phyloP scores from a whole-genome alignment of 1,139 yeast genomes.

The Yamadazyma spencermartinsiae region DNA sequence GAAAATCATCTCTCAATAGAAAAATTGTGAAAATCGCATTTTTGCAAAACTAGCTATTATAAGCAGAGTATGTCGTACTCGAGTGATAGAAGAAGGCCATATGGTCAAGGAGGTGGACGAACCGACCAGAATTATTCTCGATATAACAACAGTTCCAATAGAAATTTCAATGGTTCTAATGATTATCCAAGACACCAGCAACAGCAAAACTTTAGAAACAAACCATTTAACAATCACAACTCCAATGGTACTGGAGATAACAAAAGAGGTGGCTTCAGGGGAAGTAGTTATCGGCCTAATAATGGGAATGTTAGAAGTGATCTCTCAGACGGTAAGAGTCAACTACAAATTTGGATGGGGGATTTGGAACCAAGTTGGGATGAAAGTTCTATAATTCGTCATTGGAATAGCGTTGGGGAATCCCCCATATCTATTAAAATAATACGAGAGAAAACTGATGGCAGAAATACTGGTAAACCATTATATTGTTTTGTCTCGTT shows the following conservation, averaged over 20 bases:
- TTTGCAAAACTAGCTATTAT: too few relatives aligned
- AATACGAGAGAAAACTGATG: slow-evolving; percentile 33
- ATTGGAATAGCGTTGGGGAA: slow-evolving; percentile 58
- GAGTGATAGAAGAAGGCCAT: slow-evolving; percentile 4
- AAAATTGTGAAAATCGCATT: background rate
- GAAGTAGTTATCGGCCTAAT: slow-evolving; percentile 2
- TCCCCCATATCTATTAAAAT: slow-evolving; percentile 38
- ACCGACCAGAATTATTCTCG: slow-evolving; percentile 6
- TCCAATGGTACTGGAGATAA: slow-evolving; percentile 8
- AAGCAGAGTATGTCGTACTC: slow-evolving; percentile 8
- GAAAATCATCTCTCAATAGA: slow-evolving; percentile 4
- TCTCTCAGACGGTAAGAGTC: slow-evolving; percentile 4
- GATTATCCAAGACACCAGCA: background rate
- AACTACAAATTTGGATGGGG: slow-evolving; percentile 81
- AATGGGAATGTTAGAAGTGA: background rate
- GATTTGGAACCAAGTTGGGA: slow-evolving; percentile 88
- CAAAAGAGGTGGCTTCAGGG: slow-evolving; percentile 10
- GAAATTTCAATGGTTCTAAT: background rate
- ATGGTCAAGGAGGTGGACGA: slow-evolving; percentile 6
- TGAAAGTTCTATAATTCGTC: slow-evolving; percentile 61
- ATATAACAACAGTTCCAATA: slow-evolving; percentile 8
- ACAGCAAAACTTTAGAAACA: too few relatives aligned
- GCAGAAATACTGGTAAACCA: slow-evolving; percentile 22
- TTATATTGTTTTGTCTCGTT: slow-evolving; percentile 84
- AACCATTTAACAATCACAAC: too few relatives aligned